Evolutionary conservation across 2,329 filamentous ascomycete genomes (phyloP).

Genomic region (Penicillium sp.): DNA sequence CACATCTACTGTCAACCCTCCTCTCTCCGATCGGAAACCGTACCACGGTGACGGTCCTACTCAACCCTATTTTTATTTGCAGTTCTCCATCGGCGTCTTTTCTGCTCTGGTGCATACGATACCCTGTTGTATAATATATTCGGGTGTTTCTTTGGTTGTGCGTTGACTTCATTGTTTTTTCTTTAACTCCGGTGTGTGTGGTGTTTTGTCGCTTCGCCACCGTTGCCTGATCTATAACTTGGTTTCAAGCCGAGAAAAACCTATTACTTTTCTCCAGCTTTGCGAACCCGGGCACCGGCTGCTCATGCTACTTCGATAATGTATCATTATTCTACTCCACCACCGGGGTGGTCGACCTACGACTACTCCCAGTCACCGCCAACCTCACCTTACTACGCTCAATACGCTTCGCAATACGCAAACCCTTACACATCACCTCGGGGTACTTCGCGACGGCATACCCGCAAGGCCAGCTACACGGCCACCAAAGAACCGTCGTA

Average conservation of each 20-base stretch:
- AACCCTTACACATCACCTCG: conserved; percentile 49
- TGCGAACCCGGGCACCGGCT: conserved; percentile 13
- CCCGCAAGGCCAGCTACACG: conserved; percentile 58
- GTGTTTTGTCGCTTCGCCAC: background rate
- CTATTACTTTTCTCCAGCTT: background rate
- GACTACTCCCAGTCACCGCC: conserved; percentile 51
- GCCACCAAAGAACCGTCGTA: conserved; percentile 45
- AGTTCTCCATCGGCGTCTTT: conserved; percentile 34
- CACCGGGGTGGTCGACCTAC: conserved; percentile 50
- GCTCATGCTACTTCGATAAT: conserved; percentile 43
- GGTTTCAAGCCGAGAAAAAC: background rate
- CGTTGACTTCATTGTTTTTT: background rate
- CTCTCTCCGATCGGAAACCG: conserved; percentile 42
- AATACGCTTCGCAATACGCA: conserved; percentile 58
- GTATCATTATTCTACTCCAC: conserved; percentile 49
- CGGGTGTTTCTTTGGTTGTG: conserved; percentile 25
- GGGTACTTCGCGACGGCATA: conserved; percentile 50
- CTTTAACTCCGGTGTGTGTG: conserved; percentile 10
- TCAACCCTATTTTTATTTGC: conserved; percentile 18
- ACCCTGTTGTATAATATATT: conserved; percentile 50
- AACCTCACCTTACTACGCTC: conserved; percentile 51
- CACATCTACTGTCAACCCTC: conserved; percentile 39
- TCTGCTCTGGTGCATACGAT: conserved; percentile 35
- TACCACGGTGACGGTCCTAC: conserved; percentile 45
- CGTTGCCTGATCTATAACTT: conserved; percentile 3